Evolutionary conservation across 768 basidiomycete genomes (phyloP).

Genomic region (Leccinum pellstonianum): DNA sequence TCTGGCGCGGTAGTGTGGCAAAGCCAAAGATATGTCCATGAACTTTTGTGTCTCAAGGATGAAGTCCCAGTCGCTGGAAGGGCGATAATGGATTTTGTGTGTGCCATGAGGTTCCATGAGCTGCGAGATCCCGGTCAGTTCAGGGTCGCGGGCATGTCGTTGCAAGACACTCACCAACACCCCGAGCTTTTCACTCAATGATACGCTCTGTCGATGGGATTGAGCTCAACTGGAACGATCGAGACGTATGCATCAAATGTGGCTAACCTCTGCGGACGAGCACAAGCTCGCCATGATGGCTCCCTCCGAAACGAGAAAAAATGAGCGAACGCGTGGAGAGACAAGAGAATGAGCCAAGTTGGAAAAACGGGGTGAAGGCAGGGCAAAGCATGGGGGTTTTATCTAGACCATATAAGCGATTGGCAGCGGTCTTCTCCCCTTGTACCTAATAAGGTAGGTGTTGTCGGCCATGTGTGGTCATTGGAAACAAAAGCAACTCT

Average conservation of each 20-base stretch:
- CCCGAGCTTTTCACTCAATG: constrained; percentile 18
- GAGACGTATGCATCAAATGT: not conserved
- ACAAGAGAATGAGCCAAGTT: not conserved
- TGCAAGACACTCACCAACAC: constrained; percentile 13
- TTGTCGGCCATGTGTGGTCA: constrained; percentile 24
- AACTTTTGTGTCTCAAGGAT: constrained; percentile 51
- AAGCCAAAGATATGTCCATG: constrained; percentile 63
- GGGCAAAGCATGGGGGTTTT: constrained; percentile 15
- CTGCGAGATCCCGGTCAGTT: constrained; percentile 15
- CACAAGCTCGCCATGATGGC: constrained; percentile 24
- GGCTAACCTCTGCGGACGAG: constrained; percentile 32
- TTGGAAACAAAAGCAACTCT: constrained; percentile 27
- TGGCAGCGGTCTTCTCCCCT: constrained; percentile 17
- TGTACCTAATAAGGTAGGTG: constrained; percentile 33
- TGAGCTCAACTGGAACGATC: not conserved
- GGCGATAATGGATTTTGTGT: constrained; percentile 63
- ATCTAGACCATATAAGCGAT: constrained; percentile 11
- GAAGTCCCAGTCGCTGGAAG: constrained; percentile 65
- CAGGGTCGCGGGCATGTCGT: not conserved
- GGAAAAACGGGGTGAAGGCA: constrained; percentile 5
- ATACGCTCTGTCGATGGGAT: constrained; percentile 25
- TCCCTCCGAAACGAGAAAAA: constrained; percentile 1
- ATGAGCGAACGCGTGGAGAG: not conserved
- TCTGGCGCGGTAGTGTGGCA: constrained; percentile 78
- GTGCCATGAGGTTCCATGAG: constrained; percentile 43